These are phyloP conservation scores for Podaxis pistillaris DNA, from an alignment of 768 basidiomycete species.

Conservation along the genomic window DNA sequence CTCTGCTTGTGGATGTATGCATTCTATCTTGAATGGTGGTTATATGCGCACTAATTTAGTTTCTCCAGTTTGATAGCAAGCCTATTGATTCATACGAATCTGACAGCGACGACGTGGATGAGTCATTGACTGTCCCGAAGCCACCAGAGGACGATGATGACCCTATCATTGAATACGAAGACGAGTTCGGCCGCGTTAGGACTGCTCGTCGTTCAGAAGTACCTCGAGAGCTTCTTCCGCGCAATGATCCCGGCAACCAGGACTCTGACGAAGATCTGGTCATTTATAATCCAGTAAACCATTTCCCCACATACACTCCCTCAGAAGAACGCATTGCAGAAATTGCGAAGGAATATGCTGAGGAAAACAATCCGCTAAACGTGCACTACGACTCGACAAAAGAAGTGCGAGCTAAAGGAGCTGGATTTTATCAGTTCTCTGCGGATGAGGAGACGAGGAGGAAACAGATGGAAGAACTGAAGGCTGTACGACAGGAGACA, in stretches of 20 bases:
- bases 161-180: conserved; percentile 81
- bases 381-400: conserved; percentile 78
- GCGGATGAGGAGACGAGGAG: conserved; percentile 76
- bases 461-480: conserved; percentile 83
- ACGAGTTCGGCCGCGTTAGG: conserved; percentile 81
- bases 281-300: conserved; percentile 64
- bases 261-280: conserved; percentile 32
- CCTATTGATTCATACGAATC: conserved; percentile 51
- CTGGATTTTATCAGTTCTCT: conserved; percentile 91
- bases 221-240: conserved; percentile 59
- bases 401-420: conserved; percentile 87
- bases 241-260: conserved; percentile 40
- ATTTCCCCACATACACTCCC: conserved; percentile 88
- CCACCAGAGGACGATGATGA: conserved; percentile 52
- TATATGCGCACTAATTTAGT: background rate
- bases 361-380: conserved; percentile 68
- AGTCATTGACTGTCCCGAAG: conserved; percentile 65
- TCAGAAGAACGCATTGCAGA: conserved; percentile 76
- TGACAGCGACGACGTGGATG: conserved; percentile 77
- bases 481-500: conserved; percentile 67
- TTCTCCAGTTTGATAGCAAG: conserved; percentile 64
- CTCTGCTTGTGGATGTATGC: conserved; percentile 76
- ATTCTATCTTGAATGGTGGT: background rate
- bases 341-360: conserved; percentile 67
- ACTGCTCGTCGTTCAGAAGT: conserved; percentile 73